Base-by-base conservation (phyloP, 495 filamentous ascomycete genomes). In the Xylaria longipes region DNA sequence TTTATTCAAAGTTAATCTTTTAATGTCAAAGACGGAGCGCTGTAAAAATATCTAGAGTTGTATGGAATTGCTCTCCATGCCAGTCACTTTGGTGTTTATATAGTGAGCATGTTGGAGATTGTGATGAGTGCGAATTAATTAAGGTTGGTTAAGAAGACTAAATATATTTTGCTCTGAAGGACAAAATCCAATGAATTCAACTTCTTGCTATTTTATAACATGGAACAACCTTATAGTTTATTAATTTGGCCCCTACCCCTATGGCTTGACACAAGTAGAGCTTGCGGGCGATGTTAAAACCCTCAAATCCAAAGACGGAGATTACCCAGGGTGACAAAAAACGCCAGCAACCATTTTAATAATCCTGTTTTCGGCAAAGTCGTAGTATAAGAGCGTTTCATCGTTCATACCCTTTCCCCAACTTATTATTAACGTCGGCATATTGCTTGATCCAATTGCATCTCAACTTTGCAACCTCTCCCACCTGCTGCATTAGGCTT, bases 401-500 rank as follows among this genome's bases (percentile, higher is more conserved):
- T 60, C 5, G 25, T 65, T 29, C 41, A 64, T 65, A 45, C 31
- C 31, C 31, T 60, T 56, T 56, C 27, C 52, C 52, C 29, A 52
- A 65, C 63, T 33, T 48, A 12, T 37, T 8, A 27, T 65, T 52
- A 39, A 27, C 43, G 27, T 48, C 17, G 43, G 37, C 15, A 63
- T 1, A 29, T 31, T 37, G 2, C 22, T 17, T 15, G 20, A n/a
- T 15, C 29, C 31, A 25, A 62, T 27, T 1, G 37, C 60, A 37
- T 37, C 37, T 27, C 11, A 37, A 62, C 35, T 29, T 39, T 17
- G n/a, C 25, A 14, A 11, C 3, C 60, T 33, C 48, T 66, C 15
- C n/a, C 64, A 54, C 64, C 64, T 54, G 29, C 64, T 66, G 12
- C 22, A 67, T 54, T 56, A 8, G 65, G 48, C 33, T 43, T 20